Evolutionary conservation across 495 filamentous ascomycete genomes (phyloP).

Genomic region (Aspergillus ostianus): DNA sequence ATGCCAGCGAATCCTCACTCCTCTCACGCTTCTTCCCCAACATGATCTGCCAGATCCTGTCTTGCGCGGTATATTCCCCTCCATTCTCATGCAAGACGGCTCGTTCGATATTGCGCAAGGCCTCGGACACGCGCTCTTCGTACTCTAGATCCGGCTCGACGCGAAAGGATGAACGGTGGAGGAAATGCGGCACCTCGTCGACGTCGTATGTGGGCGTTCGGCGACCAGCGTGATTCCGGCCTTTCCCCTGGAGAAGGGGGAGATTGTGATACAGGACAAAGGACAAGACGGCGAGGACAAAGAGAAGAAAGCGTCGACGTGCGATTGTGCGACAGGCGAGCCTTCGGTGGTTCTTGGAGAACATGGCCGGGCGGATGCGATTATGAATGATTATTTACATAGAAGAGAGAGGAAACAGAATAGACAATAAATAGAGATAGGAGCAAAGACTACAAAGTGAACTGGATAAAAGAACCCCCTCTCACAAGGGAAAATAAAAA

Average conservation of each 20-base stretch:
- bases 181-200: slow-evolving; percentile 26
- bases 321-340: background rate
- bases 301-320: background rate
- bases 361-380: background rate
- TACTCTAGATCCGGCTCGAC: slow-evolving; percentile 27
- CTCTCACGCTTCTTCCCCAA: slow-evolving; percentile 21
- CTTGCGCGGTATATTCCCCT: slow-evolving; percentile 10
- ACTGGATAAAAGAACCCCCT: background rate
- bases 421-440: too few species aligned
- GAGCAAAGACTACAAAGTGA: too few species aligned
- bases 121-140: slow-evolving; percentile 26
- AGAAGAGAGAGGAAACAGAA: too few species aligned
- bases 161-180: slow-evolving; percentile 35
- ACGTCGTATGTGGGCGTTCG: slow-evolving; percentile 3
- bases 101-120: slow-evolving; percentile 27
- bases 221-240: background rate
- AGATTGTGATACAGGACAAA: background rate
- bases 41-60: slow-evolving; percentile 40
- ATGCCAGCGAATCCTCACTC: slow-evolving; percentile 26
- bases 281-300: background rate
- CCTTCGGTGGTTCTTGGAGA: background rate
- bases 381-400: too few species aligned
- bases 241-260: background rate
- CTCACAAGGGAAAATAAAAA: background rate
- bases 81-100: slow-evolving; percentile 11